Evolutionary conservation across 164 flowering plant species (phyloP).

Genomic region (Stephania cephalantha): DNA sequence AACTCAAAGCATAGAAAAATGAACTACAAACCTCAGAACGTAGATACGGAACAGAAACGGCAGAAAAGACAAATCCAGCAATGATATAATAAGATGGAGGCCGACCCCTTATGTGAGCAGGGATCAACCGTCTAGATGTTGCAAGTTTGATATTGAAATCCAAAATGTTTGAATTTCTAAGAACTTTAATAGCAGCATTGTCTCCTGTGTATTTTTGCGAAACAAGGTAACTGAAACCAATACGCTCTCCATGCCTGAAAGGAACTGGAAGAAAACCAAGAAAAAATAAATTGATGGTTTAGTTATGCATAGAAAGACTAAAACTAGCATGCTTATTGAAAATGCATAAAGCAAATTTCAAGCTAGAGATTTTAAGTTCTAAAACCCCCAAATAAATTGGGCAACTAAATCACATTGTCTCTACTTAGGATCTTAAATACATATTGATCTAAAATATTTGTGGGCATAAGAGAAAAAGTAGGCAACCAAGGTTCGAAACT

Average conservation of each 20-base stretch:
- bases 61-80: conserved; percentile 78
- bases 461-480: too few species aligned
- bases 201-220: conserved; percentile 95
- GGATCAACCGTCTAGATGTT: conserved; percentile 59
- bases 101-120: conserved; percentile 66
- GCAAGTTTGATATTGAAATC: conserved; percentile 53
- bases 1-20: neutral
- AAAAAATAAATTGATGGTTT: neutral
- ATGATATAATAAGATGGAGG: conserved; percentile 88
- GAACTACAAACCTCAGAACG: conserved; percentile 68
- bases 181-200: conserved; percentile 57
- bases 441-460: too few species aligned
- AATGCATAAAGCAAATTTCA: neutral
- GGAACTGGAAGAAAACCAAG: conserved; percentile 54
- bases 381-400: neutral
- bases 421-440: neutral
- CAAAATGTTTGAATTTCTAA: conserved; percentile 50
- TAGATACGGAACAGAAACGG: conserved; percentile 82
- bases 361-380: neutral
- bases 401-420: neutral
- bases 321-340: neutral
- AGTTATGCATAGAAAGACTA: neutral
- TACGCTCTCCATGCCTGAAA: conserved; percentile 95
- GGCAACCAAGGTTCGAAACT: too few species aligned
- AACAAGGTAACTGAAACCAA: conserved; percentile 92